Evolutionary conservation across 2,329 filamentous ascomycete species (phyloP).

Genomic region (Elsinoe ampelina): DNA sequence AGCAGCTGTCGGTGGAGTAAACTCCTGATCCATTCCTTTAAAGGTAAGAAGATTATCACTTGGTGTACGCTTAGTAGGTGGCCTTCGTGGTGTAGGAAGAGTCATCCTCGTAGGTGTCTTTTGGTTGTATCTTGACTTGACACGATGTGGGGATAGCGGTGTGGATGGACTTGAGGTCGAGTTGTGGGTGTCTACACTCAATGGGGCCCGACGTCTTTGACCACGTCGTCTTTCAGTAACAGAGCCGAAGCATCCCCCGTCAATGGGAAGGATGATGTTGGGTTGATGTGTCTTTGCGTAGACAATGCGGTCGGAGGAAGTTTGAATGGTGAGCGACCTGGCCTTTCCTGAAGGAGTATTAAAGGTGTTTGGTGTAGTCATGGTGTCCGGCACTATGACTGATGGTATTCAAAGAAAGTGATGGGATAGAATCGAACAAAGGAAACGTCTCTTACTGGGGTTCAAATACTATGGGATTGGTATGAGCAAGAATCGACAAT

Average conservation of each 20-base stretch:
- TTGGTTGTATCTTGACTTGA: slow-evolving; percentile 1
- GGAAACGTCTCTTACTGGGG: slow-evolving; percentile 9
- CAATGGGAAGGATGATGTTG: slow-evolving; percentile 9
- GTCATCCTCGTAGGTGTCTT: neutral
- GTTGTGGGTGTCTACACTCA: neutral
- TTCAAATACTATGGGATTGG: slow-evolving; percentile 18
- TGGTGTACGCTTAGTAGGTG: slow-evolving; percentile 9
- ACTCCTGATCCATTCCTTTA: neutral
- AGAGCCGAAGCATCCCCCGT: slow-evolving; percentile 5
- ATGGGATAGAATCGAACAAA: neutral
- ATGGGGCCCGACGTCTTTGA: neutral
- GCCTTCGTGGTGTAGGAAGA: neutral
- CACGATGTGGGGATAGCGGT: neutral
- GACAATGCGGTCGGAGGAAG: neutral
- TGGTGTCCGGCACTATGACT: slow-evolving; percentile 3
- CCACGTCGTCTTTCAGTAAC: slow-evolving; percentile 3
- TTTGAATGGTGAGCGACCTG: slow-evolving; percentile 5
- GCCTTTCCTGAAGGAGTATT: slow-evolving; percentile 9
- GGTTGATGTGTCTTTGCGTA: slow-evolving; percentile 8
- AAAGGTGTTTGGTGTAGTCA: neutral
- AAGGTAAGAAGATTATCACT: slow-evolving; percentile 9
- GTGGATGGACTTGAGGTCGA: neutral
- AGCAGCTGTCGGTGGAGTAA: neutral
- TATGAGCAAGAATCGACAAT: slow-evolving; percentile 17
- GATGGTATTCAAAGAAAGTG: neutral